Evolutionary conservation across 2,329 filamentous ascomycete genomes (phyloP), one percentile per base, ranked within the genome.

Genomic region (Phyllosticta citribraziliensis): DNA sequence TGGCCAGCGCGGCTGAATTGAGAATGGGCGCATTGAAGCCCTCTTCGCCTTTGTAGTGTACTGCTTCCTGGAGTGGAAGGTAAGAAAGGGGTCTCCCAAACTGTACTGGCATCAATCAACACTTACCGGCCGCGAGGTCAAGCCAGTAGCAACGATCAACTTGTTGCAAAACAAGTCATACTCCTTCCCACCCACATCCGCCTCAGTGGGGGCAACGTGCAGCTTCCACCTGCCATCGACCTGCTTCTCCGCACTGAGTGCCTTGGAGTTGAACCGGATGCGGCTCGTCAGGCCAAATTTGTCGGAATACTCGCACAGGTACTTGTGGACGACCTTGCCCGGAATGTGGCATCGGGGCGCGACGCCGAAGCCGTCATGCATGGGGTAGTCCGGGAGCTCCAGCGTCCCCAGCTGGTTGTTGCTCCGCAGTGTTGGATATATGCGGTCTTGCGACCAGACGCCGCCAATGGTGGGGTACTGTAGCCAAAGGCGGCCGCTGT

Each of bases 131-230:
- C 80, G 73, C 2, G 82, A 86, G 0, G 82, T 83, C 22, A 86
- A 71, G 1, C 86, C 86, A 2, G 83, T 84, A 1, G 84, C 83
- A 5, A 88, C 69, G 30, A 88, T 79, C 54, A 88, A 72, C 66
- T 83, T 85, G 10, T 70, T 70, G 1, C 72, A 63, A 67, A 69
- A 25, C 66, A 71, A 1, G 74, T 55, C 5, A 55, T 52, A 22
- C 57, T 35, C 30, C 17, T 12, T 11, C 2, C n/a, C 10, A 2
- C 20, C 19, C 8, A 8, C 58, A 25, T 33, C 19, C 52, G 40
- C 6, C 3, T n/a, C 24, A 17, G 51, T 53, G 8, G 6, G 24
- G 8, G 25, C 20, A 24, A 22, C 20, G 2, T 22, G 24, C 12
- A 53, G 20, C 51, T 24, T 25, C 51, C 51, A 53, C 51, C 73